Conservation (phyloP, 1,284 basidiomycete genomes). For the Peniophora sp. region DNA sequence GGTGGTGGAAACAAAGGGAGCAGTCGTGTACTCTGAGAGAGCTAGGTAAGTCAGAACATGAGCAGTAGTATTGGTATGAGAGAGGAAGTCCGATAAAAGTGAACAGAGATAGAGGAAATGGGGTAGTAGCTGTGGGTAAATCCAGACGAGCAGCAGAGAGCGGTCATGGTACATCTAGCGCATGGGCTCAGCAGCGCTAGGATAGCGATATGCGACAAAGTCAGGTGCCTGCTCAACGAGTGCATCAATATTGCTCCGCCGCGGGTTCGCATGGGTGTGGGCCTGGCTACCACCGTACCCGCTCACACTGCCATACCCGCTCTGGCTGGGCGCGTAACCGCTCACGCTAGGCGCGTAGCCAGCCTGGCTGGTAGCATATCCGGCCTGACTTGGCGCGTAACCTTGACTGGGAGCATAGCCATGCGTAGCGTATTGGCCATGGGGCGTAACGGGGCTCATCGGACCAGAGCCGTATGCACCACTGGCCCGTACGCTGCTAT, state of each 20-base stretch:
- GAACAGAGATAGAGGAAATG: too few relatives aligned
- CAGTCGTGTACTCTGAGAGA: too few relatives aligned
- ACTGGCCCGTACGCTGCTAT: slow-evolving; percentile 27
- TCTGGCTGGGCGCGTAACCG: slow-evolving; percentile 30
- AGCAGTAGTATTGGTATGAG: too few relatives aligned
- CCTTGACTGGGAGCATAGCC: slow-evolving; percentile 14
- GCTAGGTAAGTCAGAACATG: too few relatives aligned
- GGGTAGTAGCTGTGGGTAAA: too few relatives aligned
- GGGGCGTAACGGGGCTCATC: slow-evolving; percentile 14
- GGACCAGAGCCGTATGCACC: slow-evolving; percentile 22
- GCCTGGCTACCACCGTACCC: slow-evolving; percentile 28
- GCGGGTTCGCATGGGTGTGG: slow-evolving; percentile 22
- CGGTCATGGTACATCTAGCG: too few relatives aligned
- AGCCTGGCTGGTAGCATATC: too few relatives aligned
- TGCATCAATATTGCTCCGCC: slow-evolving; percentile 59
- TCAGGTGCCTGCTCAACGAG: slow-evolving; percentile 73
- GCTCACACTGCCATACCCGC: slow-evolving; percentile 32
- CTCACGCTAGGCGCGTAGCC: slow-evolving; percentile 26
- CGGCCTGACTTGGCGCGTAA: too few relatives aligned
- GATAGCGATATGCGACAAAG: slow-evolving; percentile 79
- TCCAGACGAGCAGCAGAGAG: too few relatives aligned
- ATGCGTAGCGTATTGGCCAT: slow-evolving; percentile 22
- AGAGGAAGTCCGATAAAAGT: too few relatives aligned
- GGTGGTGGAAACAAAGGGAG: too few relatives aligned
- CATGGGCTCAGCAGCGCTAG: slow-evolving; percentile 16